phyloP scores from a whole-genome alignment of 192 early-diverging fungal genomes.

The Kickxella alabastrina region DNA sequence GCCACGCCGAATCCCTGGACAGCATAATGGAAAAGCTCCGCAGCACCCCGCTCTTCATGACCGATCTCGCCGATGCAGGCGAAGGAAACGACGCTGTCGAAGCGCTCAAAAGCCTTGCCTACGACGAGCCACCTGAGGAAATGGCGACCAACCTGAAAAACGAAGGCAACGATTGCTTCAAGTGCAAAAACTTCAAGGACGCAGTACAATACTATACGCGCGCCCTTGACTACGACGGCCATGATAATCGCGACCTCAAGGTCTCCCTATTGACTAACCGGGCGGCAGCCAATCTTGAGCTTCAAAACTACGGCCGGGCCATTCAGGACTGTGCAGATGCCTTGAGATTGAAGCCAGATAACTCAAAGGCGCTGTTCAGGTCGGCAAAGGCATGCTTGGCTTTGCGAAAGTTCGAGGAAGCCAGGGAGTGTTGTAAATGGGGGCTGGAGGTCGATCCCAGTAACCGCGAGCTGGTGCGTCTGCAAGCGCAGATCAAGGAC shows the following conservation, averaged over 20 bases:
- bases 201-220: constrained; percentile 86
- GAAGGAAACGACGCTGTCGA: constrained; percentile 67
- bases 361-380: constrained; percentile 91
- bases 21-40: constrained; percentile 60
- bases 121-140: constrained; percentile 91
- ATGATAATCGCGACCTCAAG: constrained; percentile 70
- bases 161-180: constrained; percentile 93
- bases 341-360: constrained; percentile 66
- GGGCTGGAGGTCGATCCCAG: constrained; percentile 66
- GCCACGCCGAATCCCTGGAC: constrained; percentile 18
- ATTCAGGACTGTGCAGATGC: constrained; percentile 87
- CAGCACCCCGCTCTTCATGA: constrained; percentile 96
- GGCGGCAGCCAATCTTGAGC: constrained; percentile 86
- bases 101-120: constrained; percentile 80
- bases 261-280: constrained; percentile 81
- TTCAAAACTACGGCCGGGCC: constrained; percentile 82
- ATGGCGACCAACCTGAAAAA: constrained; percentile 91
- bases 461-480: constrained; percentile 42
- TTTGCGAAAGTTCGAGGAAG: constrained; percentile 81
- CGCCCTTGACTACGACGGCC: constrained; percentile 64
- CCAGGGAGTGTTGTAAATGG: constrained; percentile 77
- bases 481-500: constrained; percentile 32
- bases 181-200: constrained; percentile 69
- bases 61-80: constrained; percentile 58
- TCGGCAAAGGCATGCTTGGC: constrained; percentile 76